Base-by-base conservation (phyloP, 2,329 filamentous ascomycete genomes). In the Hypoxylon sp. region DNA sequence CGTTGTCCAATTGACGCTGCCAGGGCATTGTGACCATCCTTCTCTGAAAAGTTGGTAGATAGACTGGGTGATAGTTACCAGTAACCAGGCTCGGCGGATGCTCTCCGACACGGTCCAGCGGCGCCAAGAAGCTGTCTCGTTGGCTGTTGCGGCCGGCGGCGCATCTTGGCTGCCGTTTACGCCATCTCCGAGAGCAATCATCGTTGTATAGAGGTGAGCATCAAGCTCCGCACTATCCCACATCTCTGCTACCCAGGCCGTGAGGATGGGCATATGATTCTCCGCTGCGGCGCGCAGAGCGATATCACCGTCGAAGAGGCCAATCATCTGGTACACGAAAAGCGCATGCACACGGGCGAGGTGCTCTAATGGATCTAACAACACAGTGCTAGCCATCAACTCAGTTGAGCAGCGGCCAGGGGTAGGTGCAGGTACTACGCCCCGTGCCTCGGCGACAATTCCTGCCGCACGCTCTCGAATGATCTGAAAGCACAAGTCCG, bases 281-380 rank as follows among this genome's bases (percentile, higher is more conserved):
- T 76, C 74, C 17, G 64, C 74, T 30, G 69, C 66, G 30, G 64
- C 71, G 20, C 73, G 68, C 30, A 76, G 57, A 2, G 57, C 17
- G 42, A 76, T 59, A 31, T 75, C 73, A 14, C 74, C 74, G 53
- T 76, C 74, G 30, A 75, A 75, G 27, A 76, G 70, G 17, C 74
- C 71, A 14, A 76, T 73, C 30, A 72, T 59, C 53, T 74, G 73
- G 54, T 76, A 76, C 11, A 76, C 17, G 42, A 76, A 71, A 1
- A 74, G 69, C 8, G 72, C 66, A 46, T 75, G 73, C 1, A 69
- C 64, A 31, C 74, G 73, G 6, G 69, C 73, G 10, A 75, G 72
- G 22, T 62, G 57, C 6, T 58, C 46, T 14, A 58, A 30, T 2
- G 64, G 64, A 35, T 61, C 63, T 17, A 42, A 30, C 17, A 44